A percentile compares a stretch with the other conserved stretches of the same genome.
Evolutionary conservation across 1,284 basidiomycete genomes (phyloP).

Genomic region (Trichosporon sp.): DNA sequence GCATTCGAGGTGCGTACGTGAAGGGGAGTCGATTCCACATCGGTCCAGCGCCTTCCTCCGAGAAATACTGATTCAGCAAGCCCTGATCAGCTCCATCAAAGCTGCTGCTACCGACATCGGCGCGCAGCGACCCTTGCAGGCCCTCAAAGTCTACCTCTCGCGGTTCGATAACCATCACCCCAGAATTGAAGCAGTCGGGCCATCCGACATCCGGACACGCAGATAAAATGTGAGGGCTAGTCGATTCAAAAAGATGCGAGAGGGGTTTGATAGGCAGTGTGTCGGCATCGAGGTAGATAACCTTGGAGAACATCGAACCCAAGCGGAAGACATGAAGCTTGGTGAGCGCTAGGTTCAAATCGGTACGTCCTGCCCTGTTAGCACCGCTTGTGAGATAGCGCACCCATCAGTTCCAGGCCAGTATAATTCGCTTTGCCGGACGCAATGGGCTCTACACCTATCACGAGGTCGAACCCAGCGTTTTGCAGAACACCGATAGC

Average conservation of each 20-base stretch:
- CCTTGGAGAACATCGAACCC: conserved; percentile 68
- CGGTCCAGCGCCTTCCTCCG: conserved; percentile 58
- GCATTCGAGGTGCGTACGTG: conserved; percentile 50
- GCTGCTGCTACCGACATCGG: conserved; percentile 58
- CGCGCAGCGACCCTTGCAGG: conserved; percentile 53
- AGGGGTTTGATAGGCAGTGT: conserved; percentile 82
- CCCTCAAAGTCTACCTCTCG: conserved; percentile 74
- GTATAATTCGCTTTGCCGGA: conserved; percentile 54
- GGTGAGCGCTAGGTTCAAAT: conserved; percentile 85
- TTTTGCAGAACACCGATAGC: conserved; percentile 74
- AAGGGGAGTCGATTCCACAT: conserved; percentile 90
- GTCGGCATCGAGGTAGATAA: conserved; percentile 95
- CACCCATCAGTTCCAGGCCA: conserved; percentile 76
- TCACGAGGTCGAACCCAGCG: conserved; percentile 70
- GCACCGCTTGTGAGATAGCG: conserved; percentile 42
- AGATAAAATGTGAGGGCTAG: conserved; percentile 53
- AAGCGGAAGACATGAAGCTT: conserved; percentile 94
- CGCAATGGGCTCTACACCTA: conserved; percentile 84
- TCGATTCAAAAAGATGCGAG: conserved; percentile 75
- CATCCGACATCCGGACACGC: conserved; percentile 94
- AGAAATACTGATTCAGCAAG: conserved; percentile 83
- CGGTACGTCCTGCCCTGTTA: conserved; percentile 68
- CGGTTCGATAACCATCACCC: conserved; percentile 82
- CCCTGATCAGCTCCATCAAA: conserved; percentile 99
- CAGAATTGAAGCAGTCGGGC: conserved; percentile 99